Percentiles rank a stretch among this genome's conserved stretches.
These are phyloP conservation scores for Onygenales sp. DNA, from an alignment of 2,329 filamentous ascomycete species.

Conservation along the genomic window DNA sequence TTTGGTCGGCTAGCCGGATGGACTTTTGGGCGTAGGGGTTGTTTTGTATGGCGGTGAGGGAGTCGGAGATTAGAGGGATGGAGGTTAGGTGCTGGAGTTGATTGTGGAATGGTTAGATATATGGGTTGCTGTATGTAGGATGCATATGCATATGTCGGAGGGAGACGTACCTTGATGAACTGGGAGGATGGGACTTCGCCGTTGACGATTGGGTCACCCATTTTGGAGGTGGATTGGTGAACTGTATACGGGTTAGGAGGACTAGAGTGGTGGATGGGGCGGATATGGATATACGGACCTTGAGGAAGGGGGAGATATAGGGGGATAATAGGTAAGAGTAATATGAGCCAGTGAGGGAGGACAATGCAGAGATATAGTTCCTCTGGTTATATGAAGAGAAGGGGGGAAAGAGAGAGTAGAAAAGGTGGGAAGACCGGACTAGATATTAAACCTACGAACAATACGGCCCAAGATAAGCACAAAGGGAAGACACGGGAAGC, in stretches of 20 bases:
- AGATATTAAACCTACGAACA: too few relatives aligned
- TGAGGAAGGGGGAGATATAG: background rate
- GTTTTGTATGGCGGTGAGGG: conserved; percentile 66
- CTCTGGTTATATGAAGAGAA: background rate
- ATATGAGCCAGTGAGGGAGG: background rate
- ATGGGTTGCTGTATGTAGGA: background rate
- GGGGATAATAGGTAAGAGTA: background rate
- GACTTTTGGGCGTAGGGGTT: conserved; percentile 79
- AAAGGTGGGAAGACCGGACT: background rate
- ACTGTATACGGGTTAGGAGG: background rate
- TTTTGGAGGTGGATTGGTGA: background rate
- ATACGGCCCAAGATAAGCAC: too few relatives aligned
- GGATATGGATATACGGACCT: background rate
- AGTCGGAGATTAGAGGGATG: conserved; percentile 74
- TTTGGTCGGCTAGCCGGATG: conserved; percentile 61
- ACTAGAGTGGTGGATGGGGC: too few relatives aligned
- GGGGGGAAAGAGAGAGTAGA: background rate
- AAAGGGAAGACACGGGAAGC: background rate
- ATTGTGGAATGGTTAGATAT: background rate
- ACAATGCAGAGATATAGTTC: too few relatives aligned
- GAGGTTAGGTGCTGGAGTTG: conserved; percentile 62
- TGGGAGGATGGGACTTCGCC: conserved; percentile 2
- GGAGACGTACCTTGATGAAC: conserved; percentile 1
- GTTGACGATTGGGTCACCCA: conserved; percentile 2
- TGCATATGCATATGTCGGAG: background rate